Conservation (phyloP, 1,284 basidiomycete species). For the Pascua sp. region DNA sequence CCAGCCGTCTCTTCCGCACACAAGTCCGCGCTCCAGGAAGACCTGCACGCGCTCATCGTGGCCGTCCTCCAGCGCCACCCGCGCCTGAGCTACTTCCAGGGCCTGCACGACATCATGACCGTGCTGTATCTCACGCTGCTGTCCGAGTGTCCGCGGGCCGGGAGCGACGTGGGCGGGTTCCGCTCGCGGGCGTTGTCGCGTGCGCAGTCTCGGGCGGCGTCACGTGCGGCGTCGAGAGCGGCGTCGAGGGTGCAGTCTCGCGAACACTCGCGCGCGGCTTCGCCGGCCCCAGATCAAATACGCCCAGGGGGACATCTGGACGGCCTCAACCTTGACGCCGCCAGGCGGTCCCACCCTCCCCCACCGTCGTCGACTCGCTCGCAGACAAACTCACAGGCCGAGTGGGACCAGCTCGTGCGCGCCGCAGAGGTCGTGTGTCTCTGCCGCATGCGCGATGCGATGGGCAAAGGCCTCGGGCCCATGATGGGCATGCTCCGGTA, state of each 20-base stretch:
- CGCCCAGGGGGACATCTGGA: too few species aligned
- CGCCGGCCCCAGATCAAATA: too few species aligned
- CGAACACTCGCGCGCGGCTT: too few species aligned
- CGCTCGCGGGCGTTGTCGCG: too few species aligned
- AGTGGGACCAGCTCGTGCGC: constrained; percentile 61
- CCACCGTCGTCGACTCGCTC: constrained; percentile 32
- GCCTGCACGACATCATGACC: constrained; percentile 88
- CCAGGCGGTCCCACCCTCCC: not conserved
- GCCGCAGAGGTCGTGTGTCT: constrained; percentile 59
- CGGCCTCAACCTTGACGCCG: too few species aligned
- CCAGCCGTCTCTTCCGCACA: constrained; percentile 26
- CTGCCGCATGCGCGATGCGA: constrained; percentile 78
- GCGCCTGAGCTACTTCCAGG: constrained; percentile 81
- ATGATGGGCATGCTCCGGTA: constrained; percentile 77
- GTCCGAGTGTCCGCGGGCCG: not conserved
- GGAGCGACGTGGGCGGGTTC: not conserved
- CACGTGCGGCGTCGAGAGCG: not conserved
- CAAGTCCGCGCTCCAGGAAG: constrained; percentile 59
- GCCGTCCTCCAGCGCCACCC: constrained; percentile 69
- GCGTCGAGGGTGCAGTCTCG: not conserved
- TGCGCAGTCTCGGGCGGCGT: not conserved
- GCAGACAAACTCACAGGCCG: constrained; percentile 34
- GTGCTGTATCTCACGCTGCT: constrained; percentile 75
- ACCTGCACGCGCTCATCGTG: constrained; percentile 70
- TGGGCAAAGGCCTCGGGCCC: constrained; percentile 79